Conservation (phyloP, 352 stramenopile species). For the Pythium coloratum region DNA sequence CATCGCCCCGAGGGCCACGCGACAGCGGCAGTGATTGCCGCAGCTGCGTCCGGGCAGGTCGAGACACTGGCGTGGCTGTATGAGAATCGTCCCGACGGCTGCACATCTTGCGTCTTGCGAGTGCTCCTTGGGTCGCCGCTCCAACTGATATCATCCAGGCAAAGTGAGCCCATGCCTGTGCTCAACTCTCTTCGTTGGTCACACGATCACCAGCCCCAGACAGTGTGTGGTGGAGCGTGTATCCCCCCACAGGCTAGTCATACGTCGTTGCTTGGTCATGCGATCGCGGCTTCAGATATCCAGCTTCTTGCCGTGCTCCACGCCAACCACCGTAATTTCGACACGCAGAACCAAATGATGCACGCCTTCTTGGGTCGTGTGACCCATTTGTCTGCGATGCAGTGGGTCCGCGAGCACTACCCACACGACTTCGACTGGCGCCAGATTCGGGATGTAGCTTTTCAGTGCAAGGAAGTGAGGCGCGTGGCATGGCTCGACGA, state of each 20-base stretch:
- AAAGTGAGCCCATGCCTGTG: background rate
- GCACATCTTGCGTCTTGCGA: background rate
- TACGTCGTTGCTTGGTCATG: background rate
- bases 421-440: no score
- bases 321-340: no score
- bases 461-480: no score
- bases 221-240: background rate
- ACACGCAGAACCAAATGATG: no score
- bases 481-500: no score
- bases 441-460: no score
- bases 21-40: background rate
- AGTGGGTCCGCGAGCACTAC: no score
- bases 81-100: background rate
- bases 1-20: background rate
- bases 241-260: background rate
- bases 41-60: background rate
- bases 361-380: no score
- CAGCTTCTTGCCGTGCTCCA: no score
- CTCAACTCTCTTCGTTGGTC: background rate
- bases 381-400: no score
- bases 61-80: background rate
- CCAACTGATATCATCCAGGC: background rate
- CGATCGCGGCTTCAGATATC: background rate
- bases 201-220: background rate
- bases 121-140: background rate